These are phyloP conservation scores for Protea cynaroides DNA, from an alignment of 164 flowering plant genomes.

Conservation along the genomic window DNA sequence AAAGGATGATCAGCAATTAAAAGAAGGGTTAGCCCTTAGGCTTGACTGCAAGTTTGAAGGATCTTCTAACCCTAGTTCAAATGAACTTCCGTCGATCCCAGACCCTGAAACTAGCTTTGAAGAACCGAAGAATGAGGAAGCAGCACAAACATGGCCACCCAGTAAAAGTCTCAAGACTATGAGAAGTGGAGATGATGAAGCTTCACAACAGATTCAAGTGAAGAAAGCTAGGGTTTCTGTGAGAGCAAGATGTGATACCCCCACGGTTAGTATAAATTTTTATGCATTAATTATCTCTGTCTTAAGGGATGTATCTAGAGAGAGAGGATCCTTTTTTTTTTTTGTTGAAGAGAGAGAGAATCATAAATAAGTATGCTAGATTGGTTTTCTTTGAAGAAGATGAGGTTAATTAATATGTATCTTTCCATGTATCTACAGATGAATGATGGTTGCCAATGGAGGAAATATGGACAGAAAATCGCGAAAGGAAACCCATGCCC, in stretches of 20 bases:
- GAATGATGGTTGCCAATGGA: conserved; percentile 99
- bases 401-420: background rate
- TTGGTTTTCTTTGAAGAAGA: background rate
- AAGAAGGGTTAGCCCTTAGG: conserved; percentile 37
- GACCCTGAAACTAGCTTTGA: conserved; percentile 37
- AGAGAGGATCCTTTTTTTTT: no score
- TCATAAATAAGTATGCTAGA: no score
- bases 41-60: conserved; percentile 30
- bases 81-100: conserved; percentile 15
- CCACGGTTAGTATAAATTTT: conserved; percentile 46
- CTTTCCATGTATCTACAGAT: conserved; percentile 36
- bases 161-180: conserved; percentile 38
- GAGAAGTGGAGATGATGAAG: conserved; percentile 46
- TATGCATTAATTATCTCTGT: background rate
- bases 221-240: conserved; percentile 92
- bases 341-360: no score
- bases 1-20: conserved; percentile 17
- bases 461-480: conserved; percentile 94
- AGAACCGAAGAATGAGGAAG: conserved; percentile 34
- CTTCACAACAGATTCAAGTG: conserved; percentile 33
- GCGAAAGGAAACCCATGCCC: conserved; percentile 98
- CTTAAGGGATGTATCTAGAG: no score
- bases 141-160: conserved; percentile 42
- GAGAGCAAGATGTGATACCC: conserved; percentile 72
- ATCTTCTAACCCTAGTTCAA: background rate